Evolutionary conservation across 495 filamentous ascomycete genomes (phyloP).

Genomic region (Tirmania nivea): DNA sequence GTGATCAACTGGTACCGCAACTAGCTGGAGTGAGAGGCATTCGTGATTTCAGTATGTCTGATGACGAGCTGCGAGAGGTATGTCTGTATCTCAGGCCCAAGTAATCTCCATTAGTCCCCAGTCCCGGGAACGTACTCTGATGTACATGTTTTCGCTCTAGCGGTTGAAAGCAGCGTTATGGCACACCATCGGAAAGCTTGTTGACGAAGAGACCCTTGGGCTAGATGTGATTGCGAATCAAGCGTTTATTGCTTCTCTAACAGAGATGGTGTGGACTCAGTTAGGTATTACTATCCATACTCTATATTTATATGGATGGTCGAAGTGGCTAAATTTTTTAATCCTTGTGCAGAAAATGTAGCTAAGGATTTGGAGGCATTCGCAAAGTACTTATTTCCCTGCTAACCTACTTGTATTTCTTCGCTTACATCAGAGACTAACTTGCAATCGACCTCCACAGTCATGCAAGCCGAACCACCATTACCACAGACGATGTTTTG

Average conservation of each 20-base stretch:
- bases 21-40: too few species aligned
- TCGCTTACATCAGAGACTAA: too few species aligned
- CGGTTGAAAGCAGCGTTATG: slow-evolving; percentile 86
- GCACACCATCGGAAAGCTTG: slow-evolving; percentile 70
- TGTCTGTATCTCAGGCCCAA: too few species aligned
- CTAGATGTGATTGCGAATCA: slow-evolving; percentile 71
- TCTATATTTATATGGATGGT: not conserved
- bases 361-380: slow-evolving; percentile 63
- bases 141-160: slow-evolving; percentile 22
- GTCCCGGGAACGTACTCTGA: too few species aligned
- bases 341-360: slow-evolving; percentile 36
- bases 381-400: slow-evolving; percentile 29
- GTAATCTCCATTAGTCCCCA: too few species aligned
- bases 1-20: too few species aligned
- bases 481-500: slow-evolving; percentile 71
- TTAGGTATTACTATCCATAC: slow-evolving; percentile 36
- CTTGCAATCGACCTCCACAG: slow-evolving; percentile 13
- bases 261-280: slow-evolving; percentile 78
- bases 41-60: too few species aligned
- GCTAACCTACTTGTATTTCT: too few species aligned
- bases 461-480: slow-evolving; percentile 63
- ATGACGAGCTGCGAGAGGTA: too few species aligned
- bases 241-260: slow-evolving; percentile 83
- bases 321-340: not conserved
- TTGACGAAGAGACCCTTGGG: slow-evolving; percentile 62